These are phyloP conservation scores for Termitomyces sp. DNA, from an alignment of 768 basidiomycete genomes.

Conservation along the genomic window DNA sequence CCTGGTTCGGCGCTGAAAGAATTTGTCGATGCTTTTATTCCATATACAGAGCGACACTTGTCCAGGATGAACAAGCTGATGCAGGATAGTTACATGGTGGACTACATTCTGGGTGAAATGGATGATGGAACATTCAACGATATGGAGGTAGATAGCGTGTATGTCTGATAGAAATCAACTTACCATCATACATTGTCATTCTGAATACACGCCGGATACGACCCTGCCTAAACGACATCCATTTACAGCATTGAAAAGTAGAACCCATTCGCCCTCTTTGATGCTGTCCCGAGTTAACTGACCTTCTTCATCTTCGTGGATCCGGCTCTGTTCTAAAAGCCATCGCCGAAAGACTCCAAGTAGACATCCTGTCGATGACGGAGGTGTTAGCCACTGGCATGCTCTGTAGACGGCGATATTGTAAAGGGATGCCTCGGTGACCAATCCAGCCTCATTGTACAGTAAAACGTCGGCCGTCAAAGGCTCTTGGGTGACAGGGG, in stretches of 20 bases:
- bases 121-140: slow-evolving; percentile 68
- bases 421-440: slow-evolving; percentile 67
- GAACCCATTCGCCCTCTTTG: slow-evolving; percentile 52
- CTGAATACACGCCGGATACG: slow-evolving; percentile 4
- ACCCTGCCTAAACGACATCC: slow-evolving; percentile 62
- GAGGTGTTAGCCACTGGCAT: slow-evolving; percentile 62
- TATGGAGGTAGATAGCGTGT: slow-evolving; percentile 36
- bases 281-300: slow-evolving; percentile 39
- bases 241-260: slow-evolving; percentile 68
- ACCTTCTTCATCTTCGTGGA: slow-evolving; percentile 45
- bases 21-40: slow-evolving; percentile 79
- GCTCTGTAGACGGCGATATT: slow-evolving; percentile 66
- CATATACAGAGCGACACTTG: slow-evolving; percentile 94
- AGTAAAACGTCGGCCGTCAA: slow-evolving; percentile 56
- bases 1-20: slow-evolving; percentile 51
- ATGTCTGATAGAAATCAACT: slow-evolving; percentile 5
- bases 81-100: slow-evolving; percentile 94
- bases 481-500: slow-evolving; percentile 25
- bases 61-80: slow-evolving; percentile 79
- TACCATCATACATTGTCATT: background rate
- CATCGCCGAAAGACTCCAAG: slow-evolving; percentile 65
- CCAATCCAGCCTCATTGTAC: slow-evolving; percentile 41
- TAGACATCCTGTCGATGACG: slow-evolving; percentile 59
- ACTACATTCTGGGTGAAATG: slow-evolving; percentile 86
- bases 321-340: slow-evolving; percentile 55